Percentiles rank a stretch among this genome's conserved stretches.
phyloP scores from a whole-genome alignment of 2,329 filamentous ascomycete species.

The Ascochyta lentis region DNA sequence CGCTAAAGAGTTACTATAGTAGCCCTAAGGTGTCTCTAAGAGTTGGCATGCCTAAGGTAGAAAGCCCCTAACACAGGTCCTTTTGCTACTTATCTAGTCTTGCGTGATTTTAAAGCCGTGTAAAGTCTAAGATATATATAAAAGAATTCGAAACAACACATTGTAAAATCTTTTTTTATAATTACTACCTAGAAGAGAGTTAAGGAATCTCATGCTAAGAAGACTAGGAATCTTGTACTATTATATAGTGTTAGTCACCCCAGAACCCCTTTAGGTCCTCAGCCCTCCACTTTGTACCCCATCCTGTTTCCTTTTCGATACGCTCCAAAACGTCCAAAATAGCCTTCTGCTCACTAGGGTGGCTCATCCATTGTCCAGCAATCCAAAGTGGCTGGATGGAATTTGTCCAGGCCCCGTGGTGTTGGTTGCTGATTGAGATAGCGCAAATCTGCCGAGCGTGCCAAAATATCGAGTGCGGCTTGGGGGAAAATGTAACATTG shows the following conservation, averaged over 20 bases:
- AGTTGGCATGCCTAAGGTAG: no score
- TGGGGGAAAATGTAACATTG: neutral
- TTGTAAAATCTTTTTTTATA: no score
- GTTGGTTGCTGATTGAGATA: slow-evolving; percentile 54
- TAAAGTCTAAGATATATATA: no score
- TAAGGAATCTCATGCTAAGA: no score
- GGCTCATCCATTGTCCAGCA: slow-evolving; percentile 57
- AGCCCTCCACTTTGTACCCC: slow-evolving; percentile 61
- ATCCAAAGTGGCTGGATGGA: slow-evolving; percentile 57
- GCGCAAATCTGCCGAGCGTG: slow-evolving; percentile 57
- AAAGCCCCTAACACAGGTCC: no score
- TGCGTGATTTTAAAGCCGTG: no score
- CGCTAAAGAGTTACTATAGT: no score
- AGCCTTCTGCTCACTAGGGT: slow-evolving; percentile 51
- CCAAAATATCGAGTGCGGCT: slow-evolving; percentile 51
- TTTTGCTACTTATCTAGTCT: no score
- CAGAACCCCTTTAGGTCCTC: slow-evolving; percentile 61
- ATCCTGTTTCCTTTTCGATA: slow-evolving; percentile 62
- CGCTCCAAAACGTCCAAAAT: slow-evolving; percentile 58
- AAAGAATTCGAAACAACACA: no score
- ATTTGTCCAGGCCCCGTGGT: slow-evolving; percentile 57
- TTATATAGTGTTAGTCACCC: slow-evolving; percentile 39
- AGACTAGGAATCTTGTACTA: no score
- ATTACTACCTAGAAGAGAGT: no score
- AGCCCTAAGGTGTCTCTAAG: no score